These are phyloP conservation scores for Arxiozyma bovina DNA, from an alignment of 1,139 yeast genomes.

Conservation along the genomic window DNA sequence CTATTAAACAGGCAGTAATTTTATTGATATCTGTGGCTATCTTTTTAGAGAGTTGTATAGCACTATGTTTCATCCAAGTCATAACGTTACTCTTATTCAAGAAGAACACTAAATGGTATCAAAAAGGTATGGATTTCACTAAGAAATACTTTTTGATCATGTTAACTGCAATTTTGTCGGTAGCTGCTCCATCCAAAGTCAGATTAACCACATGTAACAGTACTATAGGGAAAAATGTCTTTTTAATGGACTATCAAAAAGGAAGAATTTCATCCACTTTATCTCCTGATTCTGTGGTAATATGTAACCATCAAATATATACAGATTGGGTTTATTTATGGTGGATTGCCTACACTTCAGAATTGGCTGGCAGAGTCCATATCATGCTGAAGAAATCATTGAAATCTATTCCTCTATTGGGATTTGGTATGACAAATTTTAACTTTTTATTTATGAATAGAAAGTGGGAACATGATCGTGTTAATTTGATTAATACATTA, in stretches of 20 bases:
- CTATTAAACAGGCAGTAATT: conserved; percentile 3
- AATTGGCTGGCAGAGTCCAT: conserved; percentile 52
- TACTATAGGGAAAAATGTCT: conserved; percentile 22
- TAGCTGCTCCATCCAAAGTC: conserved; percentile 28
- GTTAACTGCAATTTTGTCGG: conserved; percentile 23
- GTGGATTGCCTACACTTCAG: conserved; percentile 72
- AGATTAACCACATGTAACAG: conserved; percentile 27
- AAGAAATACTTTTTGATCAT: conserved; percentile 27
- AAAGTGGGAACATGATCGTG: conserved; percentile 74
- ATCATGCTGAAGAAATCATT: conserved; percentile 77
- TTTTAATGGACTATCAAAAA: conserved; percentile 15
- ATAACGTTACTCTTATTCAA: conserved; percentile 8
- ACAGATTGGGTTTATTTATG: conserved; percentile 92
- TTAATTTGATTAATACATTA: conserved; percentile 48
- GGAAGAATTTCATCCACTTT: conserved; percentile 21
- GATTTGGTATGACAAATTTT: conserved; percentile 78
- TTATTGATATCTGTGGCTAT: conserved; percentile 8
- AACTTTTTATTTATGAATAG: conserved; percentile 68
- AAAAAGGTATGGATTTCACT: conserved; percentile 20
- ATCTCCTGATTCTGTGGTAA: conserved; percentile 21
- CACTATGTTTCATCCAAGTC: conserved; percentile 18
- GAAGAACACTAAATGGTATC: conserved; percentile 13
- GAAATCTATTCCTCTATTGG: conserved; percentile 64
- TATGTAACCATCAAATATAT: conserved; percentile 81
- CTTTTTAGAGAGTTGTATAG: conserved; percentile 17